phyloP scores from a whole-genome alignment of 2,329 filamentous ascomycete species.

The Fusarium pilosicola region DNA sequence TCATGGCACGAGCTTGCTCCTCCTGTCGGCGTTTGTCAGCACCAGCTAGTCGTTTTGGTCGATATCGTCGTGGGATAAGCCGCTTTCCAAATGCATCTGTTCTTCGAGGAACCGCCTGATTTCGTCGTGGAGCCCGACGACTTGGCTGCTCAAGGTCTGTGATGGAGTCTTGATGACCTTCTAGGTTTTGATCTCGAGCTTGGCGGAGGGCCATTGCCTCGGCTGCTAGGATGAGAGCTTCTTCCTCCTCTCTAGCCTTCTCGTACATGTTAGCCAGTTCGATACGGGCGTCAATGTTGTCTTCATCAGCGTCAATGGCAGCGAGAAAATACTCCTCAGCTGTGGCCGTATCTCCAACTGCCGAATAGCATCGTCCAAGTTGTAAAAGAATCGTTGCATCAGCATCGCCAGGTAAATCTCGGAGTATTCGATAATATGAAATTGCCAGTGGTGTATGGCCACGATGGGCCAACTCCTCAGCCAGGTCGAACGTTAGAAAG shows the following conservation, averaged over 20 bases:
- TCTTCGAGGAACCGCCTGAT: slow-evolving; percentile 13
- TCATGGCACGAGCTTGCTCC: slow-evolving; percentile 54
- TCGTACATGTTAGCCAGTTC: slow-evolving; percentile 89
- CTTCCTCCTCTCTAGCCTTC: slow-evolving; percentile 74
- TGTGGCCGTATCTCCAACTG: slow-evolving; percentile 69
- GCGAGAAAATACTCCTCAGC: slow-evolving; percentile 82
- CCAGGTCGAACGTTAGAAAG: slow-evolving; percentile 80
- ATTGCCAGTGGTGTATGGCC: slow-evolving; percentile 55
- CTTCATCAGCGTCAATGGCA: slow-evolving; percentile 76
- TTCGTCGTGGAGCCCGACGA: slow-evolving; percentile 24
- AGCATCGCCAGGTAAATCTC: slow-evolving; percentile 57
- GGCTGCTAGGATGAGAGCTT: slow-evolving; percentile 80
- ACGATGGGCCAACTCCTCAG: slow-evolving; percentile 54
- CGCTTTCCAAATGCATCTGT: slow-evolving; percentile 29
- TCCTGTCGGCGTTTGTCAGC: slow-evolving; percentile 57
- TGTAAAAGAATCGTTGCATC: slow-evolving; percentile 65
- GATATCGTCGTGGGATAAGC: slow-evolving; percentile 53
- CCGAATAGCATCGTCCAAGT: slow-evolving; percentile 75
- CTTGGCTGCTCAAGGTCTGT: slow-evolving; percentile 1
- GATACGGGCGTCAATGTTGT: slow-evolving; percentile 79
- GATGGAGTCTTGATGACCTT: background rate
- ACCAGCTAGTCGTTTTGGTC: slow-evolving; percentile 58
- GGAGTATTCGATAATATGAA: slow-evolving; percentile 66
- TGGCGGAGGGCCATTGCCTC: slow-evolving; percentile 76
- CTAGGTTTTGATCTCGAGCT: slow-evolving; percentile 49